Percentiles rank a stretch among this genome's conserved stretches.
Evolutionary conservation across 768 basidiomycete genomes (phyloP).

Genomic region (Clavulina sp.): DNA sequence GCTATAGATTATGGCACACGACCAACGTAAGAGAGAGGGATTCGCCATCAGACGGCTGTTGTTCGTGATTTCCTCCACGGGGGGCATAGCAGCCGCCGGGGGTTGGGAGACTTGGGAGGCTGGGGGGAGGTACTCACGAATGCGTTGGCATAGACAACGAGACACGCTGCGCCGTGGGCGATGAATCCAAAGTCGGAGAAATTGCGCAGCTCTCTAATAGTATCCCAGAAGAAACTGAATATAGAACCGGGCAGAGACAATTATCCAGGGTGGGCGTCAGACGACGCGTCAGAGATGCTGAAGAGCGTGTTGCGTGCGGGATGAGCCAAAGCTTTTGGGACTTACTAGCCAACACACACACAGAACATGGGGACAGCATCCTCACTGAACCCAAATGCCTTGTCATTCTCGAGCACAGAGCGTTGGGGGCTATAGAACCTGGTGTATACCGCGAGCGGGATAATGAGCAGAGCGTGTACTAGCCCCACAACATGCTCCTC

Average conservation of each 20-base stretch:
- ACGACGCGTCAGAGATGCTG: slow-evolving; percentile 4
- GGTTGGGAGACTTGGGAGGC: slow-evolving; percentile 33
- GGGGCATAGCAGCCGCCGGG: slow-evolving; percentile 50
- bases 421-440: slow-evolving; percentile 26
- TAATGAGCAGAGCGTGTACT: slow-evolving; percentile 47
- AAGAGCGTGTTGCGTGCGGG: neutral
- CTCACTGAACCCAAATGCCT: slow-evolving; percentile 60
- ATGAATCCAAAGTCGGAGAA: slow-evolving; percentile 59
- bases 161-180: slow-evolving; percentile 37
- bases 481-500: slow-evolving; percentile 51
- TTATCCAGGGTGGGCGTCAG: neutral
- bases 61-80: slow-evolving; percentile 39
- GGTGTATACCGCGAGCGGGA: slow-evolving; percentile 41
- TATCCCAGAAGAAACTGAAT: slow-evolving; percentile 65
- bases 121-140: neutral
- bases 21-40: slow-evolving; percentile 5
- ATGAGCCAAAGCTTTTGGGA: slow-evolving; percentile 18
- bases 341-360: slow-evolving; percentile 40
- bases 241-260: neutral
- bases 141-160: neutral
- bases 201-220: slow-evolving; percentile 44
- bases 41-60: too few species aligned
- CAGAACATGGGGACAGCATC: slow-evolving; percentile 40
- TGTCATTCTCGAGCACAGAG: slow-evolving; percentile 35
- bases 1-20: slow-evolving; percentile 15